These are phyloP conservation scores for Aphanomyces invadans DNA, from an alignment of 352 stramenopile species.

Conservation along the genomic window DNA sequence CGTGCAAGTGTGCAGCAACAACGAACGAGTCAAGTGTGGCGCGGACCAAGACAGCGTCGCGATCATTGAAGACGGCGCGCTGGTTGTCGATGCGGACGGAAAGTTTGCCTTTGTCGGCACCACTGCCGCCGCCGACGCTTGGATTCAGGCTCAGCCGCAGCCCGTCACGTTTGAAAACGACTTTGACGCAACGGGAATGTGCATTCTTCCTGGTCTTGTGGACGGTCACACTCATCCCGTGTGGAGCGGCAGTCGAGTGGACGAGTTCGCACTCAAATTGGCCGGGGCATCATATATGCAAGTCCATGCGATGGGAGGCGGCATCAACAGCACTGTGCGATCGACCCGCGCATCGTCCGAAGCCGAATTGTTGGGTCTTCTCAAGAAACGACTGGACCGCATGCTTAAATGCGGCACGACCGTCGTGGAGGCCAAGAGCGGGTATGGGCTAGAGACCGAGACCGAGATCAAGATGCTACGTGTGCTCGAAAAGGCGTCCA, in stretches of 20 bases:
- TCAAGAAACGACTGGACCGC: constrained; percentile 49
- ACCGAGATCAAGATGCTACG: constrained; percentile 81
- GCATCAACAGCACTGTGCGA: constrained; percentile 77
- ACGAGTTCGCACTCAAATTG: constrained; percentile 84
- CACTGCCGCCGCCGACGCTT: constrained; percentile 45
- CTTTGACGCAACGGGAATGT: constrained; percentile 56
- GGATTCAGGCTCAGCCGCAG: constrained; percentile 44
- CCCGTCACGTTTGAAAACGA: constrained; percentile 63
- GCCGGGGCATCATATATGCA: constrained; percentile 81
- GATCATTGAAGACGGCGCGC: constrained; percentile 46
- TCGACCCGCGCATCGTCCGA: constrained; percentile 57
- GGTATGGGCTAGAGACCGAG: constrained; percentile 73
- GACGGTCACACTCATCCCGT: constrained; percentile 80
- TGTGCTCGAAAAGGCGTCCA: constrained; percentile 51
- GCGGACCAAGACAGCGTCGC: constrained; percentile 52
- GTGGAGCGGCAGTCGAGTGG: constrained; percentile 76
- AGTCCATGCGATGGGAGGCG: constrained; percentile 60
- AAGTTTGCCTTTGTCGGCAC: constrained; percentile 58
- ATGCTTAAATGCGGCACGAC: constrained; percentile 72
- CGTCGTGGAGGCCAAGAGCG: constrained; percentile 73
- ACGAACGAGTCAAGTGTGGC: constrained; percentile 58
- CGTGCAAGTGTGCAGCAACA: constrained; percentile 59
- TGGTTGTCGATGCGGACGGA: constrained; percentile 47
- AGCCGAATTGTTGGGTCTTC: constrained; percentile 42
- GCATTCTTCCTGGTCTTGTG: constrained; percentile 69